Base-by-base conservation (phyloP, 148 eudicot genomes). In the Rhododendron mucronatum region DNA sequence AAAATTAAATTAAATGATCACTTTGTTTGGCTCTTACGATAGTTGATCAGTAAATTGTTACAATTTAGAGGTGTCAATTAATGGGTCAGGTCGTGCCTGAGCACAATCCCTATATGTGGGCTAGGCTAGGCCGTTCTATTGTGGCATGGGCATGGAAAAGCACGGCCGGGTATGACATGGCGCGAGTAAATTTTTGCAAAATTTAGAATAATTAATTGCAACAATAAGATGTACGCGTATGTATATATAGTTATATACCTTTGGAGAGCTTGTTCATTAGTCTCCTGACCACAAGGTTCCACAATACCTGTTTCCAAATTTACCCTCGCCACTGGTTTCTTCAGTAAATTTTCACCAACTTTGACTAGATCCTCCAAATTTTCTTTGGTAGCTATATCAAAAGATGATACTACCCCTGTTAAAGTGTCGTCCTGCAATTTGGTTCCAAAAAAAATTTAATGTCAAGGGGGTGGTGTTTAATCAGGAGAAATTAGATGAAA, bases 311-410 rank as follows among this genome's bases (percentile, higher is more conserved):
- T 82, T 26, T 82, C 84, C 73, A 59, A 82, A 82, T 82, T 82
- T 1, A 61, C 12, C 84, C 75, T 82, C 3, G 35, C 44, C 28
- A 82, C 74, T 1, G 73, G 84, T 61, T 82, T 82, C 51, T 82
- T 82, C 10, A 82, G 41, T 6, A 82, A 14, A 10, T 47, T 45
- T n/a, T 82, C 84, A 39, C 84, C 84, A 39, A 82, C 84, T 61
- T 39, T 82, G 53, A 63, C 75, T 1, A 82, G 84, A 39, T 41
- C 84, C 69, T 82, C 84, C 84, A 82, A 61, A 63, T 82, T 82
- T 82, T 82, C 7, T 48, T 82, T 63, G 50, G 84, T 82, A 39
- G 84, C 84, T 61, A 82, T 14, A n/a, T 82, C 84, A 5, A 63
- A 35, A 11, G 84, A 82, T 0, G 84, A 41, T 13, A 82, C 74